These are phyloP conservation scores for Fusarium sp. DNA, from an alignment of 2,329 filamentous ascomycete species.

Conservation along the genomic window DNA sequence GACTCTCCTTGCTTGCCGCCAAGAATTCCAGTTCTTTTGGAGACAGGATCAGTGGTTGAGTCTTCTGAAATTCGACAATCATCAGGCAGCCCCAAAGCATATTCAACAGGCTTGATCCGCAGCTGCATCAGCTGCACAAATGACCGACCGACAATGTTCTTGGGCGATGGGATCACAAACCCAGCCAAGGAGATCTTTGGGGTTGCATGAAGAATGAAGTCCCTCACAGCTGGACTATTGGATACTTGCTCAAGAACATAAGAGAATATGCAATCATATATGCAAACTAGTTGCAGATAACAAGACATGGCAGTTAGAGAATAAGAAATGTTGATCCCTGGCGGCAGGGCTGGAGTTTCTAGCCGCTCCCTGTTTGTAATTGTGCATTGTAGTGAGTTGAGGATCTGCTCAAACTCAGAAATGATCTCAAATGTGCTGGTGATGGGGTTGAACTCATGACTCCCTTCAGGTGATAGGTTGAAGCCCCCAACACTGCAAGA, in stretches of 20 bases:
- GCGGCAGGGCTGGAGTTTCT: neutral
- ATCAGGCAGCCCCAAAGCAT: neutral
- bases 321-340: neutral
- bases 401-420: conserved; percentile 1
- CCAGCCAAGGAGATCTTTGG: neutral
- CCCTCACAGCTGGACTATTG: neutral
- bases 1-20: neutral
- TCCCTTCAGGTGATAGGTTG: neutral
- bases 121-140: neutral
- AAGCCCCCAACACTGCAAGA: neutral
- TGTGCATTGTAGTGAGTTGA: neutral
- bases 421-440: conserved; percentile 3
- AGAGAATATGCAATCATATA: neutral
- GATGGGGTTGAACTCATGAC: neutral
- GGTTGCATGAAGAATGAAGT: neutral
- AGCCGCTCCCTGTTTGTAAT: neutral
- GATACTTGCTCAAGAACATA: conserved; percentile 4
- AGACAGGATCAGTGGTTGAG: neutral
- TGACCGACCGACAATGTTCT: neutral
- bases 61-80: neutral
- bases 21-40: neutral
- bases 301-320: neutral
- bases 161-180: neutral
- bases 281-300: conserved; percentile 1
- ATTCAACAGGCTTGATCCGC: neutral